Conservation (phyloP, 306 rosid genomes). For the Mimosa bimucronata region DNA sequence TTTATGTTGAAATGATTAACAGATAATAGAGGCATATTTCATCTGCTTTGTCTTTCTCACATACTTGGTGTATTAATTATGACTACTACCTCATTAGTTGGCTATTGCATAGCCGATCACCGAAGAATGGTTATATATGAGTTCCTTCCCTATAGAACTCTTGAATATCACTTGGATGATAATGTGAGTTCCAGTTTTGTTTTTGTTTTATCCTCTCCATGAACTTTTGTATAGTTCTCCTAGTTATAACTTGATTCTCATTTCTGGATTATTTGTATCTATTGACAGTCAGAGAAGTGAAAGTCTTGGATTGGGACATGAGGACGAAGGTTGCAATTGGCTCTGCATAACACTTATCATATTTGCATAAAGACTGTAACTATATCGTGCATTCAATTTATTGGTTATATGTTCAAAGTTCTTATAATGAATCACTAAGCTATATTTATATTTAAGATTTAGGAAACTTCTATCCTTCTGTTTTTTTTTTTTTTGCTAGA, state of each 20-base stretch:
- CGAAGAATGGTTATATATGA: slow-evolving; percentile 85
- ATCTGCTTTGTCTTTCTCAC: not conserved
- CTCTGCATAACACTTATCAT: slow-evolving; percentile 88
- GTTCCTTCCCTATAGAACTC: slow-evolving; percentile 81
- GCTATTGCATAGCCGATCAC: slow-evolving; percentile 75
- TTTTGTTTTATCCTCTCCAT: not conserved
- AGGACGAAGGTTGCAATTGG: slow-evolving; percentile 87
- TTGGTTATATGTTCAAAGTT: not conserved
- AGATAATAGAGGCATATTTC: not conserved
- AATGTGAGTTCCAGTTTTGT: slow-evolving; percentile 43
- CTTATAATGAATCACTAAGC: not conserved
- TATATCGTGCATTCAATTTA: slow-evolving; percentile 24
- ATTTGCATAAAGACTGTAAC: slow-evolving; percentile 91
- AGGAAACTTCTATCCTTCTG: not conserved
- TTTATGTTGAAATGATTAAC: not conserved
- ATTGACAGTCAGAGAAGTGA: slow-evolving; percentile 53
- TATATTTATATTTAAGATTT: not conserved
- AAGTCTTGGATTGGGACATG: slow-evolving; percentile 78
- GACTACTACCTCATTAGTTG: slow-evolving; percentile 57
- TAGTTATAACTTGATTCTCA: slow-evolving; percentile 22
- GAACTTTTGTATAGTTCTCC: not conserved
- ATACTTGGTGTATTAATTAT: not conserved
- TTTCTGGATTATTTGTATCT: slow-evolving; percentile 11
- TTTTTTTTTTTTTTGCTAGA: slow-evolving; percentile 21
- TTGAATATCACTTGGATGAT: slow-evolving; percentile 91